Evolutionary conservation across 139 green algal genomes (phyloP).

Genomic region (Chlamydomonas sp.): DNA sequence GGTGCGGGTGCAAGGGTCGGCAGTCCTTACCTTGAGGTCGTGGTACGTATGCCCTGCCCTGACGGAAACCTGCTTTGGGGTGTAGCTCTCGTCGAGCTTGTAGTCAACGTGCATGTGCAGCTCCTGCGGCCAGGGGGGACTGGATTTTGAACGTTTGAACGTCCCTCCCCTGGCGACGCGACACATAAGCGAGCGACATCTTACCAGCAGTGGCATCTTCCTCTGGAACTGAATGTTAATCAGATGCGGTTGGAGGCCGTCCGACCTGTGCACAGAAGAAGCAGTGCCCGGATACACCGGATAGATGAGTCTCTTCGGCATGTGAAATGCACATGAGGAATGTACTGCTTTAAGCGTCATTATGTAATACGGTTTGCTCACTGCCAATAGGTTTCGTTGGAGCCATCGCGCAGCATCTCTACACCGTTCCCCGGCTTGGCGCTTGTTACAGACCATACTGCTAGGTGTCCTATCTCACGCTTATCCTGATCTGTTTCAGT

Average conservation of each 20-base stretch:
- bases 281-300: too few species aligned
- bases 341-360: too few species aligned
- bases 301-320: too few species aligned
- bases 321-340: too few species aligned
- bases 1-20: background rate
- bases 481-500: background rate
- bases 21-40: conserved; percentile 80
- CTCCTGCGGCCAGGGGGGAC: conserved; percentile 56
- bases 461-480: conserved; percentile 87
- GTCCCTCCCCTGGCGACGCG: background rate
- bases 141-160: background rate
- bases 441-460: conserved; percentile 92
- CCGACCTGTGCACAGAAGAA: conserved; percentile 55
- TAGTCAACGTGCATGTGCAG: conserved; percentile 93
- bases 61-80: conserved; percentile 87
- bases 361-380: conserved; percentile 28
- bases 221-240: conserved; percentile 94
- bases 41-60: conserved; percentile 80
- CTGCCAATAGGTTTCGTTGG: conserved; percentile 97
- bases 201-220: conserved; percentile 71
- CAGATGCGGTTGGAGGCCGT: conserved; percentile 91
- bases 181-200: background rate
- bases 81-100: conserved; percentile 97
- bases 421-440: conserved; percentile 97
- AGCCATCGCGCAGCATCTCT: conserved; percentile 91